Percentiles rank a stretch among this genome's conserved stretches.
Conservation (phyloP, 345 rosid species). For the Eucalyptus sp. region DNA sequence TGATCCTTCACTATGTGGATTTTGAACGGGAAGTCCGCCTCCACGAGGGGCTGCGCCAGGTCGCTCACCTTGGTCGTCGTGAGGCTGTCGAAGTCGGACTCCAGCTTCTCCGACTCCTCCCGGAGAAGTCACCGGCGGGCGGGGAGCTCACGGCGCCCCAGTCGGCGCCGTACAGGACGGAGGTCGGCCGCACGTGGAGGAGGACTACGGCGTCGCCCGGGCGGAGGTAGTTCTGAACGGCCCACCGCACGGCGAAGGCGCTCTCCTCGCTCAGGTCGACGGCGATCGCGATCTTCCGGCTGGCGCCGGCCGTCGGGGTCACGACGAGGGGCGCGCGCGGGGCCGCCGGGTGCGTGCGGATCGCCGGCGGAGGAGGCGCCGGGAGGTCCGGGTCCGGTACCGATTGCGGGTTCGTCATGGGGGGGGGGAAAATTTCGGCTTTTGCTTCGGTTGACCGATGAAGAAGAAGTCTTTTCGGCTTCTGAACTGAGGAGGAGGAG, state of each 20-base stretch:
- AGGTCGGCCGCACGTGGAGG: slow-evolving; percentile 52
- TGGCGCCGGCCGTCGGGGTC: slow-evolving; percentile 27
- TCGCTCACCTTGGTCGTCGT: slow-evolving; percentile 42
- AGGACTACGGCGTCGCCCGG: slow-evolving; percentile 50
- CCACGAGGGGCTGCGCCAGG: slow-evolving; percentile 66
- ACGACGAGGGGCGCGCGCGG: slow-evolving; percentile 7
- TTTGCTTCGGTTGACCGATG: background rate
- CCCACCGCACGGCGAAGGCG: slow-evolving; percentile 58
- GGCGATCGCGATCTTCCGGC: slow-evolving; percentile 50
- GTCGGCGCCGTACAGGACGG: slow-evolving; percentile 60
- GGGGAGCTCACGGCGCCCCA: slow-evolving; percentile 29
- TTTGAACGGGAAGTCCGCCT: slow-evolving; percentile 52
- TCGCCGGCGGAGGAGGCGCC: background rate
- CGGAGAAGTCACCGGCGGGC: background rate
- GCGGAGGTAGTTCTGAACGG: slow-evolving; percentile 56
- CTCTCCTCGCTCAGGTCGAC: slow-evolving; percentile 69
- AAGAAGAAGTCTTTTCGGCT: background rate
- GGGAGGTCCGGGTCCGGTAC: background rate
- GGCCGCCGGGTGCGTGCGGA: slow-evolving; percentile 6
- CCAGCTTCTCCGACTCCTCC: slow-evolving; percentile 26
- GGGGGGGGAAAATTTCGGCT: background rate
- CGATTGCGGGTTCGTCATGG: background rate
- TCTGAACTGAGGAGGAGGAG: background rate
- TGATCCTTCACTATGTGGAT: slow-evolving; percentile 78
- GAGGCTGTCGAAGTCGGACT: slow-evolving; percentile 50